Conservation (phyloP, 2,329 filamentous ascomycete species). For the Bipolaris bicolor region DNA sequence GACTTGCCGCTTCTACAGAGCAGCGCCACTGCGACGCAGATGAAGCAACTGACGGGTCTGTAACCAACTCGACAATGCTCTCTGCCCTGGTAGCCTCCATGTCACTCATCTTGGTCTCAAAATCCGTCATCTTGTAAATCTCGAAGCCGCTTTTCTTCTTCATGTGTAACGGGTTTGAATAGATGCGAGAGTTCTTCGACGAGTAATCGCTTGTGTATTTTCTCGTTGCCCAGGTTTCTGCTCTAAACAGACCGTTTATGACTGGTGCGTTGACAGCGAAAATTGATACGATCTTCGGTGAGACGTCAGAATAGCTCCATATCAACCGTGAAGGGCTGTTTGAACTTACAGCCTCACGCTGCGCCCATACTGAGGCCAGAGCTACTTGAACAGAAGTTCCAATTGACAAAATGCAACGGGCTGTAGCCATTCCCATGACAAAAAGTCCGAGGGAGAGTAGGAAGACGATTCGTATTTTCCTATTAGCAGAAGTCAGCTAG, state of each 20-base stretch:
- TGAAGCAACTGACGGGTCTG: not conserved
- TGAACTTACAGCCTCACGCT: conserved; percentile 7
- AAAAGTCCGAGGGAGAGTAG: conserved; percentile 4
- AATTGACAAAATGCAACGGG: conserved; percentile 7
- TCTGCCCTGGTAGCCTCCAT: conserved; percentile 1
- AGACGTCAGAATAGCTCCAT: not conserved
- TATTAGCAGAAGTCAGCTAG: not conserved
- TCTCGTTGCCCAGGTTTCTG: not conserved
- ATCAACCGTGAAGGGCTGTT: not conserved
- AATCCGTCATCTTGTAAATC: conserved; percentile 5
- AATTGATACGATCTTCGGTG: conserved; percentile 1
- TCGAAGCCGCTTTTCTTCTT: conserved; percentile 3
- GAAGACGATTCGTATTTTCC: conserved; percentile 2
- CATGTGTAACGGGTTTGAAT: not conserved
- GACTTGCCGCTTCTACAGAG: not conserved
- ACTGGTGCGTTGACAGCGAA: conserved; percentile 9
- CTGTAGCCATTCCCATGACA: conserved; percentile 6
- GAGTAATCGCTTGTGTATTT: not conserved
- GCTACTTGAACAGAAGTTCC: conserved; percentile 6
- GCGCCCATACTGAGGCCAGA: conserved; percentile 9
- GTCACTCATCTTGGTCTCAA: not conserved
- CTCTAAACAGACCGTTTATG: conserved; percentile 8
- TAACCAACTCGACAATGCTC: not conserved
- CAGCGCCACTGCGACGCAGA: not conserved
- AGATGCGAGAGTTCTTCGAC: not conserved